phyloP scores from a whole-genome alignment of 1,139 yeast genomes.

The Debaryomycetaceae sp. region DNA sequence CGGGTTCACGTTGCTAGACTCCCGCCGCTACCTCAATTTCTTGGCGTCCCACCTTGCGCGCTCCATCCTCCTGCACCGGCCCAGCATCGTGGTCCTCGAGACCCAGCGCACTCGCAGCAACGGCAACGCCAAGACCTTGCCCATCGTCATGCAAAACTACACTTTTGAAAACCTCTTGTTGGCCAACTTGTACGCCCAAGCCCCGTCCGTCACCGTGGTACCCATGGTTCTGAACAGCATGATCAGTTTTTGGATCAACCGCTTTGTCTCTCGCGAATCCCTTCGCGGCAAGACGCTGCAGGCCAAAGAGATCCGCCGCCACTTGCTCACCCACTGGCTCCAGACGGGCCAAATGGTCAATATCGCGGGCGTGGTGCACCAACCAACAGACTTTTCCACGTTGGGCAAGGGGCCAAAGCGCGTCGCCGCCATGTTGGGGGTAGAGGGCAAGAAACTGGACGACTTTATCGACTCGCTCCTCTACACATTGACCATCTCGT shows the following conservation, averaged over 20 bases:
- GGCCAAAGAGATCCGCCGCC: conserved; percentile 12
- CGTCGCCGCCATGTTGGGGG: conserved; percentile 5
- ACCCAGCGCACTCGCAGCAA: conserved; percentile 30
- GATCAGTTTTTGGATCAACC: conserved; percentile 28
- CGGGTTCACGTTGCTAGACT: conserved; percentile 10
- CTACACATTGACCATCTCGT: conserved; percentile 18
- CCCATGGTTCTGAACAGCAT: conserved; percentile 28
- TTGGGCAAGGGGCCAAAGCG: neutral
- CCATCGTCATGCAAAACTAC: conserved; percentile 25
- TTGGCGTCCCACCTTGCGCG: conserved; percentile 12
- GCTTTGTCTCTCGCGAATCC: conserved; percentile 16
- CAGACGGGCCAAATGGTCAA: neutral
- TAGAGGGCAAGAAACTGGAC: conserved; percentile 17
- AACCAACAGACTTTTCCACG: neutral
- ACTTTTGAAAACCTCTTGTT: conserved; percentile 25
- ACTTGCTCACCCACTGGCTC: conserved; percentile 8
- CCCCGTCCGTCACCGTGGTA: conserved; percentile 9
- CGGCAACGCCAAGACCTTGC: conserved; percentile 23
- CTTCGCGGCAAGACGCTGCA: conserved; percentile 2
- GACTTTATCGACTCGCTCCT: conserved; percentile 30
- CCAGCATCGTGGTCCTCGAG: conserved; percentile 21
- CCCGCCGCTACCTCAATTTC: conserved; percentile 16
- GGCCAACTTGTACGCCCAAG: conserved; percentile 10
- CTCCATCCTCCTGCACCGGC: conserved; percentile 6
- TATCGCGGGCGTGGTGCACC: neutral